Percentiles rank a stretch among this genome's conserved stretches.
Conservation (phyloP, 371 early-diverging fungal genomes). For the Mucor irregularis region DNA sequence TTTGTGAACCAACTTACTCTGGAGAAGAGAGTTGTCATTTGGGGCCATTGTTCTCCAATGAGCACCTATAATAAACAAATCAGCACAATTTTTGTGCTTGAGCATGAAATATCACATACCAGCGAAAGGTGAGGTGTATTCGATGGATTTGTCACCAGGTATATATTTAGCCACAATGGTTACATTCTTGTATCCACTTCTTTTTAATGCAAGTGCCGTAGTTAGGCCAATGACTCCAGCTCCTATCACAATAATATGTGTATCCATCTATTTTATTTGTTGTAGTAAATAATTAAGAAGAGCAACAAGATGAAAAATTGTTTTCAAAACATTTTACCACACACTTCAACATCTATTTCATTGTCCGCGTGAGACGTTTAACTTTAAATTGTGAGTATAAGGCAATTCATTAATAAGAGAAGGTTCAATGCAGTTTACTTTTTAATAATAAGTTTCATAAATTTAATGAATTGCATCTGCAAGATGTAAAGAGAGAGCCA, state of each 20-base stretch:
- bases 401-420: too few species aligned
- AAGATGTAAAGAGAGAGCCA: too few species aligned
- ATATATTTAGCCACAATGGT: slow-evolving; percentile 59
- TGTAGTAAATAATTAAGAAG: too few species aligned
- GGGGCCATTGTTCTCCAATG: slow-evolving; percentile 73
- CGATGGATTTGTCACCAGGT: slow-evolving; percentile 51
- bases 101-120: slow-evolving; percentile 34
- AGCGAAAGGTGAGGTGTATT: slow-evolving; percentile 78
- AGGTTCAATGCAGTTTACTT: too few species aligned
- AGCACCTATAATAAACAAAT: slow-evolving; percentile 44
- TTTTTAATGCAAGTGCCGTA: slow-evolving; percentile 54
- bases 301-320: too few species aligned
- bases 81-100: not conserved
- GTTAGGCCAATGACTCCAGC: slow-evolving; percentile 80
- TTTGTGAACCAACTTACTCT: too few species aligned
- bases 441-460: too few species aligned
- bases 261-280: not conserved
- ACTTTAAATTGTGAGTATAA: too few species aligned
- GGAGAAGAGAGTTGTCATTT: slow-evolving; percentile 36
- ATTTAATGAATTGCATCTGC: too few species aligned
- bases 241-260: slow-evolving; percentile 57
- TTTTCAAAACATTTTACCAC: too few species aligned
- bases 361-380: too few species aligned
- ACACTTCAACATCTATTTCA: too few species aligned
- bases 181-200: slow-evolving; percentile 52